Percentiles rank a stretch among this genome's conserved stretches.
Conservation (phyloP, 257 asterid genomes). For the Rubia yunnanensis region DNA sequence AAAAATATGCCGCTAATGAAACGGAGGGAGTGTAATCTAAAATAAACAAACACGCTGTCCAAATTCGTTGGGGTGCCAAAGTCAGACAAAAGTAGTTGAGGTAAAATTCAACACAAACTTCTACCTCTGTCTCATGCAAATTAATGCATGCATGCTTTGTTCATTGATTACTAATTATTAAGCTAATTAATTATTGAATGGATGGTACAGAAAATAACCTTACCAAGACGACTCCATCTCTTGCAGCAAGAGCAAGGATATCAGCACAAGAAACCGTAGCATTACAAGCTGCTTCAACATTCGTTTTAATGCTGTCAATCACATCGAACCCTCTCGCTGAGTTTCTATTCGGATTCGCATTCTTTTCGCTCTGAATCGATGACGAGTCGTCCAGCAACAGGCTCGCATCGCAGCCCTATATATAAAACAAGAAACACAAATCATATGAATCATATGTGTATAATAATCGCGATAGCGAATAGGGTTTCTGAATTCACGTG, state of each 20-base stretch:
- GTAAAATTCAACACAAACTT: too few relatives aligned
- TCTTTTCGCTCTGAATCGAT: slow-evolving; percentile 37
- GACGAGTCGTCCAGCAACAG: slow-evolving; percentile 35
- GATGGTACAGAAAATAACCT: background rate
- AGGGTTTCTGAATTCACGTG: background rate
- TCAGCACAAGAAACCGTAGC: slow-evolving; percentile 43
- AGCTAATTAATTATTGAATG: background rate
- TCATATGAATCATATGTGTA: background rate
- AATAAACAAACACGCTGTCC: too few relatives aligned
- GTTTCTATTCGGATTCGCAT: slow-evolving; percentile 32
- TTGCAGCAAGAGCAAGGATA: slow-evolving; percentile 45
- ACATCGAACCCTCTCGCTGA: slow-evolving; percentile 37
- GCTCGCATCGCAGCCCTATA: slow-evolving; percentile 43
- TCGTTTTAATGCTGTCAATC: slow-evolving; percentile 38
- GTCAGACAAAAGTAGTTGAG: too few relatives aligned
- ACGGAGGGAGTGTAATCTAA: too few relatives aligned
- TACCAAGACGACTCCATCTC: slow-evolving; percentile 38
- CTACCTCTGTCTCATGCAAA: background rate
- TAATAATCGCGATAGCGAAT: too few relatives aligned
- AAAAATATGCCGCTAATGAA: too few relatives aligned
- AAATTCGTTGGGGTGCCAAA: too few relatives aligned
- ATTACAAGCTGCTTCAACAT: slow-evolving; percentile 40
- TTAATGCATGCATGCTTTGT: background rate
- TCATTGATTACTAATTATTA: background rate
- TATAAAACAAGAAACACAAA: background rate